These are phyloP conservation scores for Tulasnella sp. DNA, from an alignment of 768 basidiomycete species.

Conservation along the genomic window DNA sequence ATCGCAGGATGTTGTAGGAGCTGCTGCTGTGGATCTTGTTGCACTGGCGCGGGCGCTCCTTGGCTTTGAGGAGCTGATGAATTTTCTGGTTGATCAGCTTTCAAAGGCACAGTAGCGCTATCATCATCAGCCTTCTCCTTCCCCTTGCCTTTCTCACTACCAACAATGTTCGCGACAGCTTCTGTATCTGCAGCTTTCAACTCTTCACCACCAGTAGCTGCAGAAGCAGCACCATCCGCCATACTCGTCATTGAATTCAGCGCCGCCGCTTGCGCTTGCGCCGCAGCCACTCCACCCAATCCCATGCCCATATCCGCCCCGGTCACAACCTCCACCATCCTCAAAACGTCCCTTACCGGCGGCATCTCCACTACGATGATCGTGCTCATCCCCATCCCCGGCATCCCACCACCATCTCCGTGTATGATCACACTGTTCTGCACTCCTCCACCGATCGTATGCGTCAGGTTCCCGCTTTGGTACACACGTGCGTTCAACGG, in stretches of 20 bases:
- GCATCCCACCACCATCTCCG: conserved; percentile 14
- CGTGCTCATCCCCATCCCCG: conserved; percentile 39
- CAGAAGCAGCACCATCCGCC: conserved; percentile 30
- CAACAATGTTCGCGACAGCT: neutral
- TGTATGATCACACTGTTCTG: conserved; percentile 7
- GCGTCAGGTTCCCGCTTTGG: conserved; percentile 36
- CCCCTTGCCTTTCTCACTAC: neutral
- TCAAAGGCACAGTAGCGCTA: conserved; percentile 24
- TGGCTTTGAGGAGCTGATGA: conserved; percentile 27
- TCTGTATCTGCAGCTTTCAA: neutral
- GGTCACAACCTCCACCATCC: conserved; percentile 61
- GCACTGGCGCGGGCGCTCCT: conserved; percentile 24
- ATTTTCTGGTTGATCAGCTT: conserved; percentile 17
- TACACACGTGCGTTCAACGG: conserved; percentile 72
- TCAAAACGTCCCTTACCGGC: conserved; percentile 59
- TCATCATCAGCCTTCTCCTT: conserved; percentile 30
- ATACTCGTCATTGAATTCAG: neutral
- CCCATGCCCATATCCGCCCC: neutral
- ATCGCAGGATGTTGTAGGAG: neutral
- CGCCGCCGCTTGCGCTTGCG: neutral
- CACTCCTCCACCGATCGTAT: conserved; percentile 10
- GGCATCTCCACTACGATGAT: conserved; percentile 84
- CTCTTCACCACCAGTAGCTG: conserved; percentile 17
- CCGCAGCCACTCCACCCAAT: neutral
- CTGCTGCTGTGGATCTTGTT: conserved; percentile 19